These are phyloP conservation scores for Yarrowia divulgata DNA, from an alignment of 805 yeast species.

Conservation along the genomic window DNA sequence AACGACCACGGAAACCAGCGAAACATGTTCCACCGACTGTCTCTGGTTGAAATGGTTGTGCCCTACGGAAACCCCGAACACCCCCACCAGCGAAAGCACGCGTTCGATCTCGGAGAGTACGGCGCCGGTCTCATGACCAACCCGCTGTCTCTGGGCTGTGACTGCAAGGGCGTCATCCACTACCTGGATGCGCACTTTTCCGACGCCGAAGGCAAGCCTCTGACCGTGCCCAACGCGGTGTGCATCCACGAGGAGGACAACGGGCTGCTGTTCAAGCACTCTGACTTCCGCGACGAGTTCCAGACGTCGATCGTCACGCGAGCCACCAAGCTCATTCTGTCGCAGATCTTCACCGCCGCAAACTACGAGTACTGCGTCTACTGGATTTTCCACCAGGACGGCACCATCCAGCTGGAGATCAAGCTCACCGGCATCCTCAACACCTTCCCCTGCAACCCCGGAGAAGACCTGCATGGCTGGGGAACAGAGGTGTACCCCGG, in stretches of 20 bases:
- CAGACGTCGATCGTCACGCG: conserved; percentile 68
- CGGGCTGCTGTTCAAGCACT: conserved; percentile 79
- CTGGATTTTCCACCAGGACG: conserved; percentile 85
- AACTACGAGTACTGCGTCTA: conserved; percentile 85
- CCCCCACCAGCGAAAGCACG: conserved; percentile 86
- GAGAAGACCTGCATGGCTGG: conserved; percentile 76
- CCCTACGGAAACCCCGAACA: conserved; percentile 82
- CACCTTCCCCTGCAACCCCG: conserved; percentile 65
- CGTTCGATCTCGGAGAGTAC: conserved; percentile 85
- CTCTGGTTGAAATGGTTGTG: conserved; percentile 82
- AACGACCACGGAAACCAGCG: conserved; percentile 59
- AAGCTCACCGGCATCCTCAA: conserved; percentile 84
- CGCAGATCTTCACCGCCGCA: conserved; percentile 86
- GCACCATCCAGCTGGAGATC: conserved; percentile 78
- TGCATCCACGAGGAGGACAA: conserved; percentile 90
- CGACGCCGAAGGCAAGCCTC: conserved; percentile 70
- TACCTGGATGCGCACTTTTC: conserved; percentile 81
- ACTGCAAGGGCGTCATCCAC: conserved; percentile 85
- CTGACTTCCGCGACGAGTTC: conserved; percentile 82
- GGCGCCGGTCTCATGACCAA: conserved; percentile 89
- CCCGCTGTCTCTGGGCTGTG: conserved; percentile 79
- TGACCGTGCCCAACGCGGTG: conserved; percentile 75
- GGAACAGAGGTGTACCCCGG: conserved; percentile 82
- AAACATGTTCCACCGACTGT: conserved; percentile 79
- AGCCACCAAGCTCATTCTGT: conserved; percentile 73